Base-by-base conservation (phyloP, 257 asterid species). In the Scutellaria baicalensis region DNA sequence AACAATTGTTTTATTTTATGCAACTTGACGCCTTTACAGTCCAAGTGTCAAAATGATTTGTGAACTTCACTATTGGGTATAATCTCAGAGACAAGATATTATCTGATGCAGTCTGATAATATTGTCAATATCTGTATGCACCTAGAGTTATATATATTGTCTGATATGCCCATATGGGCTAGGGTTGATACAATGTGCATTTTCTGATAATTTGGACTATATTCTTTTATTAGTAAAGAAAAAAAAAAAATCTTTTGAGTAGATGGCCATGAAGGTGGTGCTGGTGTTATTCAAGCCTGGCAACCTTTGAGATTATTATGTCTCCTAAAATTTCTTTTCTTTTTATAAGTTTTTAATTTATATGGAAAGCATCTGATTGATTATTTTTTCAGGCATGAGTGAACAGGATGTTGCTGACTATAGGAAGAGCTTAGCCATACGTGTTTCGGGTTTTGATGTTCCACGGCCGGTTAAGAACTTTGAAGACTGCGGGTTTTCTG, bases 401-500 rank as follows among this genome's bases (percentile, higher is more conserved):
- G 96, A 86, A 16, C 85, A 79, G 82, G 99, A 91, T 9, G 90
- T 89, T 65, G 61, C 82, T 2, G 96, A 91, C 38, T 93, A 89
- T 74, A 81, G 77, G 82, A 83, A 82, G 82, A 86, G 85, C 76
- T 69, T 91, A 78, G 95, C 96, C 16, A 87, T 93, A 58, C 97
- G 93, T 50, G 95, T 91, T 57, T 91, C 99, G 1, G 99, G 99
- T 61, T 89, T 93, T 55, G 99, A 93, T 81, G 99, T 91, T 79
- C 95, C 96, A 23, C 82, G 97, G 47, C 95, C 96, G 12, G 9
- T 93, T 56, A 93, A 89, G 80, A 78, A 84, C 61, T 93, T 93
- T 82, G 91, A 89, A 75, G 95, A 93, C 56, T 84, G 93, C 77
- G 99, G 99, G 9, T 87, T 93, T 84, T 86, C 97, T 67, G 67